Conservation (phyloP, 139 green algal genomes). For the Coelastrella sp. region DNA sequence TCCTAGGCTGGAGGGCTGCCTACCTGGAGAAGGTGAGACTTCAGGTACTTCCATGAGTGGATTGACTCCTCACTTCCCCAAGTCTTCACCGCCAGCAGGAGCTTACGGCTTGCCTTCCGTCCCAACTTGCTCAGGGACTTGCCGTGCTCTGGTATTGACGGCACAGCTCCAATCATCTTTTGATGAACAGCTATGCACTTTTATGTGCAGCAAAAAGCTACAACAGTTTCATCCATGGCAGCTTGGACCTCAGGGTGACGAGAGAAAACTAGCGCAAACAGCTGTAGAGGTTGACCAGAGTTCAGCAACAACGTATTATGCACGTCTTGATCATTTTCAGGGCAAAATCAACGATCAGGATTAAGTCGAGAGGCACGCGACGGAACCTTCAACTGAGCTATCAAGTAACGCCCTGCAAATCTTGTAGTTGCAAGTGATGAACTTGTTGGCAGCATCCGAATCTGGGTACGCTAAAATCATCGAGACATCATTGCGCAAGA, state of each 20-base stretch:
- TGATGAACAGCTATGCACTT: too few species aligned
- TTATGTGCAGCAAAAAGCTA: neutral
- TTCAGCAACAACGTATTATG: neutral
- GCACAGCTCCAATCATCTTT: neutral
- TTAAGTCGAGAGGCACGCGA: too few species aligned
- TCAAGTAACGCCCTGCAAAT: too few species aligned
- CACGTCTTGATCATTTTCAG: too few species aligned
- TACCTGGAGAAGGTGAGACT: conserved; percentile 45
- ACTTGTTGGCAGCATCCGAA: too few species aligned
- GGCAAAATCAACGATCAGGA: too few species aligned
- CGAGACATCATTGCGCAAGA: too few species aligned
- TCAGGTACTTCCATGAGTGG: conserved; percentile 44
- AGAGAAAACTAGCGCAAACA: neutral
- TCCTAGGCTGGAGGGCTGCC: neutral
- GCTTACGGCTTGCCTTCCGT: conserved; percentile 1
- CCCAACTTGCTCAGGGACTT: neutral
- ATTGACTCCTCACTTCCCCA: conserved; percentile 27
- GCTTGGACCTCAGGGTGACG: neutral
- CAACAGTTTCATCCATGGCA: neutral
- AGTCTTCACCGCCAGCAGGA: conserved; percentile 1
- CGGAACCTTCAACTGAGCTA: too few species aligned
- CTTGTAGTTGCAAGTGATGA: too few species aligned
- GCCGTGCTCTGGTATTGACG: neutral
- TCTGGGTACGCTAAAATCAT: too few species aligned
- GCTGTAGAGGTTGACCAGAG: neutral